Evolutionary conservation across 345 rosid genomes (phyloP).

Genomic region (Populus euphratica): DNA sequence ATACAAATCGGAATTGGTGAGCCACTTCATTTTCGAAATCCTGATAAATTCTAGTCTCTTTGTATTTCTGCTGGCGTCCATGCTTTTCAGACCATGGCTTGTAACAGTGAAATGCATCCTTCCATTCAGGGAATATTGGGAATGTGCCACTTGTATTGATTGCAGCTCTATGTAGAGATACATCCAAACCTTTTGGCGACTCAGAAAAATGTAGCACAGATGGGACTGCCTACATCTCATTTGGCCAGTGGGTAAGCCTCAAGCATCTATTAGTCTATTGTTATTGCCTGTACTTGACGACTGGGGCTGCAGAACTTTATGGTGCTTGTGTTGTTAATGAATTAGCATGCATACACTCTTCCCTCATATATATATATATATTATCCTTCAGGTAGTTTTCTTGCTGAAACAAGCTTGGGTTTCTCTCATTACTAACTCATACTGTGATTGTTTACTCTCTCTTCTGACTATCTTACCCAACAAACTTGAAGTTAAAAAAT

Average conservation of each 20-base stretch:
- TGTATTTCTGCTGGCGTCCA: not conserved
- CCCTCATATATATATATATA: not conserved
- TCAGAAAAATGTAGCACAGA: constrained; percentile 68
- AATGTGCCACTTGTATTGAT: constrained; percentile 95
- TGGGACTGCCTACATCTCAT: constrained; percentile 96
- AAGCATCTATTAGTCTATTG: not conserved
- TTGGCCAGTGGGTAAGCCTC: constrained; percentile 90
- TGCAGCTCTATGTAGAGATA: constrained; percentile 86
- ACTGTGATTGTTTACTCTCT: not conserved
- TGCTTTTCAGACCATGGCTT: not conserved
- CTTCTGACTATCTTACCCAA: not conserved
- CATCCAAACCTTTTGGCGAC: constrained; percentile 85
- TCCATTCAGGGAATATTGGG: constrained; percentile 86
- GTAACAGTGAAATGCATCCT: not conserved
- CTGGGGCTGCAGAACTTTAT: not conserved
- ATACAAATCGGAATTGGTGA: constrained; percentile 84
- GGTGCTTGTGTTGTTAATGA: not conserved
- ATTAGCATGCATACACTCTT: not conserved
- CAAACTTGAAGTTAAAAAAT: not conserved
- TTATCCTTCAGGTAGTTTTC: not conserved
- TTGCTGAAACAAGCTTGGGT: not conserved
- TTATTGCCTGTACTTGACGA: not conserved
- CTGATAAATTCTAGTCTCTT: not conserved
- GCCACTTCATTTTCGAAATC: constrained; percentile 14
- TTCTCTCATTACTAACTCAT: not conserved